Percentiles rank a stretch among this genome's conserved stretches.
phyloP scores from a whole-genome alignment of 176 grass and related monocot species.

The Bothriochloa decipiens region DNA sequence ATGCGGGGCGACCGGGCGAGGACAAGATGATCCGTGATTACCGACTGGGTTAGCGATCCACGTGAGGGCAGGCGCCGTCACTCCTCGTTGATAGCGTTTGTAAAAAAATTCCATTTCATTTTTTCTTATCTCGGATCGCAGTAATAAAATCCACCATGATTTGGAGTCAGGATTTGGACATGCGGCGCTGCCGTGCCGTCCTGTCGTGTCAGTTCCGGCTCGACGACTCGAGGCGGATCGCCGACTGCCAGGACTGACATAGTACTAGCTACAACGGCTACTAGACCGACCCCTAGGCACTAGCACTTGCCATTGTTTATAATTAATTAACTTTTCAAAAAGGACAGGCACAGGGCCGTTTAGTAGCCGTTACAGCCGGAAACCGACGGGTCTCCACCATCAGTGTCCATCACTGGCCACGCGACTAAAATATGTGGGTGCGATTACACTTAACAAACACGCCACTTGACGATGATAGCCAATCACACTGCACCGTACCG shows the following conservation, averaged over 20 bases:
- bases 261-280: constrained; percentile 35
- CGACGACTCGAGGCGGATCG: constrained; percentile 17
- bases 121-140: background rate
- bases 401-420: background rate
- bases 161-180: background rate
- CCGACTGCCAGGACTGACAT: background rate
- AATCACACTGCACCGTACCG: background rate
- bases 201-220: background rate
- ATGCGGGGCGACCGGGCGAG: constrained; percentile 5
- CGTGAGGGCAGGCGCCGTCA: too few species aligned
- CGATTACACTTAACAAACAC: background rate
- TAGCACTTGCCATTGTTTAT: constrained; percentile 7
- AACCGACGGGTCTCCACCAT: background rate
- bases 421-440: background rate
- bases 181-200: background rate
- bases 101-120: too few species aligned
- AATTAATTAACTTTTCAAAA: constrained; percentile 20
- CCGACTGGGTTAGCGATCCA: too few species aligned
- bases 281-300: background rate
- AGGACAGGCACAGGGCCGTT: background rate
- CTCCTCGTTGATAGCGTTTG: too few species aligned
- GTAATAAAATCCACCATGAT: background rate
- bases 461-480: constrained; percentile 7
- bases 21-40: background rate
- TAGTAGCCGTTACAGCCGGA: constrained; percentile 39